These are phyloP conservation scores for Spongispora temasekensis DNA, from an alignment of 1,284 basidiomycete genomes.

Conservation along the genomic window DNA sequence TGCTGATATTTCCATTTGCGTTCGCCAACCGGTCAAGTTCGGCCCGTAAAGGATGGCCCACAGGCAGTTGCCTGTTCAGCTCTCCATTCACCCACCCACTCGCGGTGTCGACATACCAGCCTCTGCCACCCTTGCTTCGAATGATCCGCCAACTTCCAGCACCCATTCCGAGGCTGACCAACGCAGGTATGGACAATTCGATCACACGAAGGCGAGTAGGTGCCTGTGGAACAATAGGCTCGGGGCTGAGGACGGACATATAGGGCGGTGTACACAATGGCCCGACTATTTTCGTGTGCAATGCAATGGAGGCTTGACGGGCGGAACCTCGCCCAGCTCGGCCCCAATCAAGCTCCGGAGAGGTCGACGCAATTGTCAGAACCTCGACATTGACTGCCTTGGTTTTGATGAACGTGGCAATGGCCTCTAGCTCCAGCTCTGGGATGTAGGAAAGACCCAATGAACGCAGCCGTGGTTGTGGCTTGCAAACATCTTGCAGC, in stretches of 20 bases:
- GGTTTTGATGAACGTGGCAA: constrained; percentile 70
- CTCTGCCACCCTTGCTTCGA: constrained; percentile 87
- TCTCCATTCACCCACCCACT: constrained; percentile 72
- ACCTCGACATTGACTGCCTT: constrained; percentile 84
- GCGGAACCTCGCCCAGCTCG: constrained; percentile 38
- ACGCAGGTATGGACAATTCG: constrained; percentile 78
- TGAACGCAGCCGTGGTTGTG: constrained; percentile 81
- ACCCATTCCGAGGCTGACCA: constrained; percentile 74
- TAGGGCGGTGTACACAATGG: constrained; percentile 82
- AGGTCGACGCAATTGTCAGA: constrained; percentile 79
- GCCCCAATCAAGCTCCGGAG: constrained; percentile 70
- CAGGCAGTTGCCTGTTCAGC: constrained; percentile 62
- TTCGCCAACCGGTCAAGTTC: constrained; percentile 76
- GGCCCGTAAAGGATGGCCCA: constrained; percentile 63
- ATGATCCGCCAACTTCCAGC: constrained; percentile 87
- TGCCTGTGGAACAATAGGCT: constrained; percentile 42
- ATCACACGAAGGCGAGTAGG: constrained; percentile 85
- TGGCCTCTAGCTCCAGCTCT: constrained; percentile 62
- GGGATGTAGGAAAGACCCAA: constrained; percentile 89
- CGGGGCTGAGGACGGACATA: constrained; percentile 51
- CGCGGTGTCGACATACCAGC: constrained; percentile 93
- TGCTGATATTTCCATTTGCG: constrained; percentile 86
- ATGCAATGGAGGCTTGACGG: constrained; percentile 59
- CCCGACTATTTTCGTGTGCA: constrained; percentile 74
- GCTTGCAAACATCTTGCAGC: constrained; percentile 57